Base-by-base conservation (phyloP, 2,329 filamentous ascomycete species). In the Calonectria crousiana region DNA sequence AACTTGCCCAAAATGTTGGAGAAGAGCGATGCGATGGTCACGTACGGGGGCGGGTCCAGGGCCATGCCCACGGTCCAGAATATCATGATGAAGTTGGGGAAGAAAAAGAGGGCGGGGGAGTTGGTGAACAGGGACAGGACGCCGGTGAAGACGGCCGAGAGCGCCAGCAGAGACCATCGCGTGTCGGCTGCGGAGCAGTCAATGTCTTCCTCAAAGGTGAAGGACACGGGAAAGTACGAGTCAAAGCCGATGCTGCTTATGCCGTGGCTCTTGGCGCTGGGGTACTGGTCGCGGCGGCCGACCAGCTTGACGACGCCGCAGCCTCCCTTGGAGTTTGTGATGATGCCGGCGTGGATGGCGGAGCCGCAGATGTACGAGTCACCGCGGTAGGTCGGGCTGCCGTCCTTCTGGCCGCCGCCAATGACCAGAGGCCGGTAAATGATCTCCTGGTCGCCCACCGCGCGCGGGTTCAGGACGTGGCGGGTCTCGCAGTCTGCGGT, bases 31-130 rank as follows among this genome's bases (percentile, higher is more conserved):
- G 94, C 88, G 69, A 95, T 91, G 49, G 92, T 89, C 1, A 88
- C 87, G 74, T 93, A 89, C 30, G 89, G 89, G 0, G 97, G 96
- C 2, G 95, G 94, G 82, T 99, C 96, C 1, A 95, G 95, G 13
- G 95, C 96, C 79, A 98, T 90, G 9, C 95, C 96, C 20, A 98
- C 94, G 76, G 98, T 95, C 87, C 94, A 95, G 85, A 98, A 98
- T 47, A 98, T 88, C 79, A 93, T 94, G 67, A 93, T 88, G 79
- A 98, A 98, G 44, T 92, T 89, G 65, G 92, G 93, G 83, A 95
- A 95, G 88, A 97, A 98, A 85, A 98, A 97, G 1, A 96, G 88
- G 1, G 91, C 89, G 0, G 96, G 92, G 0, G 93, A 95, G 0
- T 92, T 92, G 2, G 95, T 96, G 83, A 97, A 96, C 6, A 99